Evolutionary conservation across 768 basidiomycete genomes (phyloP).

Genomic region (Amanita pallidorosea): DNA sequence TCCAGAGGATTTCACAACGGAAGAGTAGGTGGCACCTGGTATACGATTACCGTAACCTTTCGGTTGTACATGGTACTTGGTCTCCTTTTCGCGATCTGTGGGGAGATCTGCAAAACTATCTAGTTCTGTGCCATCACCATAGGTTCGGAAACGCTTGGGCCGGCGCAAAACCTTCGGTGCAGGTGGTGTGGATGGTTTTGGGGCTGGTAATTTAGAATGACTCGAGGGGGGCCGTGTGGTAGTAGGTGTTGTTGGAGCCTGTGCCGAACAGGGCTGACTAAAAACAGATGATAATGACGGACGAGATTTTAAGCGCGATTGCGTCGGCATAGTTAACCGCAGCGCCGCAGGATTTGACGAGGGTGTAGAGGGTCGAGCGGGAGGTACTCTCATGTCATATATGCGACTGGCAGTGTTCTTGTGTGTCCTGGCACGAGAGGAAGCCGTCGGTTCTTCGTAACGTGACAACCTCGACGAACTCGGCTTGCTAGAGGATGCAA

Average conservation of each 20-base stretch:
- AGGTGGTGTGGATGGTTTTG: constrained; percentile 20
- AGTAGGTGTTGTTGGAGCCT: constrained; percentile 49
- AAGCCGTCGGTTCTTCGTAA: constrained; percentile 73
- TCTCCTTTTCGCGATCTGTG: constrained; percentile 76
- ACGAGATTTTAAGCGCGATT: constrained; percentile 62
- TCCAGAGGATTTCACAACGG: constrained; percentile 24
- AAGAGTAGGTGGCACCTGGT: constrained; percentile 39
- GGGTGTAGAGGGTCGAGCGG: constrained; percentile 70
- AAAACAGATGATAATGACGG: constrained; percentile 74
- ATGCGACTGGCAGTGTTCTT: constrained; percentile 56
- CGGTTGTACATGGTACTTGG: constrained; percentile 63
- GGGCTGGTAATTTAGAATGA: constrained; percentile 29
- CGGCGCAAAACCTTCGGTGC: constrained; percentile 59
- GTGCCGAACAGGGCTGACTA: constrained; percentile 26
- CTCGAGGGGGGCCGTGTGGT: constrained; percentile 52
- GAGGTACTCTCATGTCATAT: constrained; percentile 62
- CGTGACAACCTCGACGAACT: constrained; percentile 35
- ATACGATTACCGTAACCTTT: constrained; percentile 57
- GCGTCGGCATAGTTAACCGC: constrained; percentile 82
- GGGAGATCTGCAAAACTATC: constrained; percentile 83
- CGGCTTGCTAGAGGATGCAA: constrained; percentile 27
- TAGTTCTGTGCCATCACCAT: constrained; percentile 84
- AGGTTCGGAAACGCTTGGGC: constrained; percentile 68
- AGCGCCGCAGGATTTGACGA: constrained; percentile 69
- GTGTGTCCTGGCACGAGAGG: constrained; percentile 68